These are phyloP conservation scores for Pseudotsuga menziesii DNA, from an alignment of 75 land plant species.

Conservation along the genomic window DNA sequence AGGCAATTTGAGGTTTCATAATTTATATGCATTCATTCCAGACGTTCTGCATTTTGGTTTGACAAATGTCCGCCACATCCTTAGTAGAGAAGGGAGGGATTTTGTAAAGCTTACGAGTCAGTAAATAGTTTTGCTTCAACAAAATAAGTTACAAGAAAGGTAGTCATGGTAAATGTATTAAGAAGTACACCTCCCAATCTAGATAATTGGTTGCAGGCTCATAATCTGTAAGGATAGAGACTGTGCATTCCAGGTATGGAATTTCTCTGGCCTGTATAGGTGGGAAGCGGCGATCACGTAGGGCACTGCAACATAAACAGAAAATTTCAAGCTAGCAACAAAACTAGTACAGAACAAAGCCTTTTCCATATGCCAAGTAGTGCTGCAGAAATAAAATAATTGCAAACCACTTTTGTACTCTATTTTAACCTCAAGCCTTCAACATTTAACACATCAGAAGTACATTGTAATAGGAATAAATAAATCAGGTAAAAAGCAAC, in stretches of 20 bases:
- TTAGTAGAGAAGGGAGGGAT: neutral
- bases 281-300: constrained; percentile 90
- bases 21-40: neutral
- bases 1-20: neutral
- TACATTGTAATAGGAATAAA: no score
- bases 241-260: constrained; percentile 94
- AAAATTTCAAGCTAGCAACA: no score
- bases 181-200: constrained; percentile 93
- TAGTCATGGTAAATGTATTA: neutral
- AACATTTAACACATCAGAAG: no score
- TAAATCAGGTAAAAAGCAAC: no score
- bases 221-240: constrained; percentile 86
- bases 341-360: no score
- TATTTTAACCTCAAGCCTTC: no score
- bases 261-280: constrained; percentile 98
- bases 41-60: neutral
- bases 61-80: neutral
- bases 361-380: no score
- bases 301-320: constrained; percentile 63
- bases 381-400: no score
- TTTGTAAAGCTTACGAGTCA: neutral
- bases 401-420: no score
- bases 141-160: neutral
- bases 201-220: constrained; percentile 83
- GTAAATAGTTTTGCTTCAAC: neutral